Base-by-base conservation (phyloP, 2,329 filamentous ascomycete genomes). In the Dothistroma septosporum region DNA sequence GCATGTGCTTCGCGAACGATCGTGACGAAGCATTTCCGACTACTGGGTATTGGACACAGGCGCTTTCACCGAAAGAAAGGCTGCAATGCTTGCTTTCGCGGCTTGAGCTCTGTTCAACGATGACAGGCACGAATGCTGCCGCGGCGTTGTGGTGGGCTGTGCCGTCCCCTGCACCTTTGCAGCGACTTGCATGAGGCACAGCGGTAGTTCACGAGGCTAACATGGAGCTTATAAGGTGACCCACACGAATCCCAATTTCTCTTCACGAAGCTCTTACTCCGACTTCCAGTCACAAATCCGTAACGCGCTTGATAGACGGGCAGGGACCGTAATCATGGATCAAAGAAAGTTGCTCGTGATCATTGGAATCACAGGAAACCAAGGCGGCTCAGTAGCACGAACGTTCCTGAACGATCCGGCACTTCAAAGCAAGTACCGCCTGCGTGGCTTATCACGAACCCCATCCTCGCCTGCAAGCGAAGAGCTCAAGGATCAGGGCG, bases 381-480 rank as follows among this genome's bases (percentile, higher is more conserved):
- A 61, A 41, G 61, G 61, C 10, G 54, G 48, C 12, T 63, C 61
- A 7, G 61, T 63, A n/a, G 71, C 71, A 28, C 47, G 63, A 8
- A 53, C 60, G 22, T 73, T 72, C 64, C 63, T 70, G 55, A 48
- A 37, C 22, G 53, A 55, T 28, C 58, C 58, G 16, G 41, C 46
- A 16, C 54, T 56, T n/a, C 35, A 14, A 19, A n/a, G 16, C 19
- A 28, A 58, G n/a, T 55, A 64, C 7, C 52, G 47, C 16, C 22
- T 73, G 55, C 70, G 72, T 10, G 72, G 70, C 57, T 64, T 80
- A 28, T 78, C 79, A 33, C 78, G 79, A 47, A 76, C 79, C 62
- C 73, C 75, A 1, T 67, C 68, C 55, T 70, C 73, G 24, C 54
- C 68, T 7, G 75, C 75, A 33, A 68, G 73, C 12, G 66, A 74